A percentile compares a stretch with the other conserved stretches of the same genome.
These are phyloP conservation scores for Prunus yedoensis DNA, from an alignment of 331 rosid species.

Conservation along the genomic window DNA sequence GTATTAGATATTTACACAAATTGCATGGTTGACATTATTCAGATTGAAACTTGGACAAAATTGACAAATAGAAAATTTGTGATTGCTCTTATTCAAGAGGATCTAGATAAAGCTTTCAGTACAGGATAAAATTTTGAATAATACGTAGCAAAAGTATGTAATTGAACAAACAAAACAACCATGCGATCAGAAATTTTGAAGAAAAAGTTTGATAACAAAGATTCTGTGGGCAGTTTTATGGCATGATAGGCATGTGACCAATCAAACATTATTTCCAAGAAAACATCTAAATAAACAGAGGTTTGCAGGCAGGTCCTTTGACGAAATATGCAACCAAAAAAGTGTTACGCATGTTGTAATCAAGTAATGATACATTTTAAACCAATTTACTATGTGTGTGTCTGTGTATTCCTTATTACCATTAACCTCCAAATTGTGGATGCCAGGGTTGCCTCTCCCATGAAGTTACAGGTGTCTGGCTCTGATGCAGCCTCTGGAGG, in stretches of 20 bases:
- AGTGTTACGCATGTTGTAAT: neutral
- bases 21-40: neutral
- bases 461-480: neutral
- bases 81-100: neutral
- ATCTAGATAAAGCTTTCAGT: too few species aligned
- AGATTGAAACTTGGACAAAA: neutral
- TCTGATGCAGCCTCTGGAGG: neutral
- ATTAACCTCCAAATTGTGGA: neutral
- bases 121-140: neutral
- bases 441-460: neutral
- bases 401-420: neutral
- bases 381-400: neutral
- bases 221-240: neutral
- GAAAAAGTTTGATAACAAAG: neutral
- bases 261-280: neutral
- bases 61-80: neutral
- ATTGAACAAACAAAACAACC: neutral
- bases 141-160: neutral
- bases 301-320: neutral
- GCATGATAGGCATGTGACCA: neutral
- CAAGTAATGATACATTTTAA: neutral
- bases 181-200: neutral
- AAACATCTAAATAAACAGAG: neutral
- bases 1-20: neutral
- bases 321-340: neutral